A percentile compares a stretch with the other conserved stretches of the same genome.
These are phyloP conservation scores for Ustilago nuda DNA, from an alignment of 1,284 basidiomycete genomes.

Conservation along the genomic window DNA sequence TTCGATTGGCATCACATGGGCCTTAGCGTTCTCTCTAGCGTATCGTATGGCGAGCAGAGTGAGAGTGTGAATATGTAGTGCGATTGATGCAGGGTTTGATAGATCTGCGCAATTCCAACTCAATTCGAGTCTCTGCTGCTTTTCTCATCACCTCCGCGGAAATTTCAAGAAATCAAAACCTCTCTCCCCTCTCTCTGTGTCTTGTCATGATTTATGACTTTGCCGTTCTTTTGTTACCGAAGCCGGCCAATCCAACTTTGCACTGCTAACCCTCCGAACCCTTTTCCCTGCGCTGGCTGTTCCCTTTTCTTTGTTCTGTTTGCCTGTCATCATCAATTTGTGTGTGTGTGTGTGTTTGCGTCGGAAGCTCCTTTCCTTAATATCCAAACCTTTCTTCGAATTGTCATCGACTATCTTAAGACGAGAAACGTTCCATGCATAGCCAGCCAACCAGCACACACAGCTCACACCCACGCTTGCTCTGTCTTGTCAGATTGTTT, in stretches of 20 bases:
- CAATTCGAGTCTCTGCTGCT: background rate
- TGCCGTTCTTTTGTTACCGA: background rate
- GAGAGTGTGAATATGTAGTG: too few relatives aligned
- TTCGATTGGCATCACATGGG: too few relatives aligned
- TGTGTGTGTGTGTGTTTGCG: background rate
- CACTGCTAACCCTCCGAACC: background rate
- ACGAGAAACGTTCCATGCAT: background rate
- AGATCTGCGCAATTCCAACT: background rate
- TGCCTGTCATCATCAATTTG: too few relatives aligned
- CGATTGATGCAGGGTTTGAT: too few relatives aligned
- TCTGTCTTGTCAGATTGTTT: background rate
- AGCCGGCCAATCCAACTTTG: background rate
- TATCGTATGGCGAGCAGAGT: too few relatives aligned
- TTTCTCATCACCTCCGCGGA: slow-evolving; percentile 1
- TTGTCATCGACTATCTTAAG: background rate
- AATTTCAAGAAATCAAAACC: background rate
- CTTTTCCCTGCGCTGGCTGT: too few relatives aligned
- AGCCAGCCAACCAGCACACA: background rate
- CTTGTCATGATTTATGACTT: slow-evolving; percentile 1
- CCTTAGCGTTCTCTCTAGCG: too few relatives aligned
- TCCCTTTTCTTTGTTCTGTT: too few relatives aligned
- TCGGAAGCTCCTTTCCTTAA: slow-evolving; percentile 3
- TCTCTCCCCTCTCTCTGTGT: background rate
- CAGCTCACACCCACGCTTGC: background rate
- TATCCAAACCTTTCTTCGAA: background rate